phyloP scores from a whole-genome alignment of 2,329 filamentous ascomycete genomes.

The Nannizzia gypsea region DNA sequence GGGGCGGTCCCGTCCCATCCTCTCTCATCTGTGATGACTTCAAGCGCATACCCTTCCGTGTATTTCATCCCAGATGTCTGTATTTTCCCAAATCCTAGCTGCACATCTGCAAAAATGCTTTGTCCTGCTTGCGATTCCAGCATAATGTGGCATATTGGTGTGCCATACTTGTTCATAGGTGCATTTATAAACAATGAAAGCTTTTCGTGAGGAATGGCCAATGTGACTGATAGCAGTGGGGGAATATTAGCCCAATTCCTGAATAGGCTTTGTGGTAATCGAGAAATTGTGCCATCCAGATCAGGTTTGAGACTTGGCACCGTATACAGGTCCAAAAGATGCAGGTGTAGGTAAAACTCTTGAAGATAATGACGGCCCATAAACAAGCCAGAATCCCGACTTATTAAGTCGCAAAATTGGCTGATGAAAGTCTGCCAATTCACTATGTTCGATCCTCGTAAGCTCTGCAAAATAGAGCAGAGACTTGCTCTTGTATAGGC shows the following conservation, averaged over 20 bases:
- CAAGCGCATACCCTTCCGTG: constrained; percentile 14
- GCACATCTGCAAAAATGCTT: constrained; percentile 17
- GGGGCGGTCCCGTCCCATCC: constrained; percentile 18
- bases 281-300: neutral
- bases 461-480: constrained; percentile 17
- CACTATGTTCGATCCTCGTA: constrained; percentile 16
- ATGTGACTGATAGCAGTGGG: constrained; percentile 7
- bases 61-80: constrained; percentile 9
- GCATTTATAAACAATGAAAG: neutral
- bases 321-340: constrained; percentile 15
- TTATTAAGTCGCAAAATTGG: constrained; percentile 11
- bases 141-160: constrained; percentile 11
- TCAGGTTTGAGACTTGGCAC: neutral
- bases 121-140: constrained; percentile 11
- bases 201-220: constrained; percentile 5
- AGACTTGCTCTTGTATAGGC: constrained; percentile 20
- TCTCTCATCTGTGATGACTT: constrained; percentile 15
- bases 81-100: constrained; percentile 18
- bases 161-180: constrained; percentile 8
- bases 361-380: constrained; percentile 19
- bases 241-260: constrained; percentile 4
- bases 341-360: constrained; percentile 21
- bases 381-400: constrained; percentile 11
- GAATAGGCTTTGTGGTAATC: neutral
- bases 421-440: constrained; percentile 14